Base-by-base conservation (phyloP, 169 alveolate genomes). In the Theileria equi region DNA sequence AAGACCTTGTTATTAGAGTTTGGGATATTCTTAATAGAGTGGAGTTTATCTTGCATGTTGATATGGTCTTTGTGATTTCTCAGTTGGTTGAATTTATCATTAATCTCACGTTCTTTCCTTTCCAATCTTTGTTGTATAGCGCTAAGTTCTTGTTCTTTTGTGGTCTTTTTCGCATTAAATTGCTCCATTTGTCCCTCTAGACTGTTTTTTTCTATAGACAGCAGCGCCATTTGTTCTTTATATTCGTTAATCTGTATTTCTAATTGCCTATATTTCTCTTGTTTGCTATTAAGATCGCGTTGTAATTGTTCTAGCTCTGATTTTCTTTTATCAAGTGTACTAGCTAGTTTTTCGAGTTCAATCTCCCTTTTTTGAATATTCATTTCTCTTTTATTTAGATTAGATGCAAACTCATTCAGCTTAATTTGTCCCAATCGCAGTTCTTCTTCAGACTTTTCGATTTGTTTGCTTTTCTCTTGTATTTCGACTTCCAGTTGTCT, bases 141-240 rank as follows among this genome's bases (percentile, higher is more conserved):
- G 43, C 59, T 57, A n/a, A 77, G 52, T 36, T 77, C 81, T 11
- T 53, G 62, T 31, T 68, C 76, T 17, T 68, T 66, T 3, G 67
- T 62, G 45, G 52, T 26, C 21, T 32, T 67, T 19, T 77, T 65
- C n/a, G 47, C 50, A 43, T 77, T 72, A 25, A 77, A 77, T 58
- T 77, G 86, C 25, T 57, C 81, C 44, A 62, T 77, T 31, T 67
- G 86, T 23, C 82, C 86, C 32, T 77, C 81, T 32, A 77, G 71
- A 35, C 81, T 77, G 60, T 77, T 66, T 11, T 70, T 55, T 59
- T 77, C 86, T 17, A 77, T 77, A 17, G 81, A 68, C 26, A 77
- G 77, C 62, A 77, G 21, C n/a, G 80, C 63, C 77, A 67, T 77
- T 48, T 61, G 64, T 10, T 77, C 78, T 53, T 45, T 54, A 57